A percentile compares a stretch with the other conserved stretches of the same genome.
phyloP scores from a whole-genome alignment of 768 basidiomycete species.

The Scleroderma bovista region DNA sequence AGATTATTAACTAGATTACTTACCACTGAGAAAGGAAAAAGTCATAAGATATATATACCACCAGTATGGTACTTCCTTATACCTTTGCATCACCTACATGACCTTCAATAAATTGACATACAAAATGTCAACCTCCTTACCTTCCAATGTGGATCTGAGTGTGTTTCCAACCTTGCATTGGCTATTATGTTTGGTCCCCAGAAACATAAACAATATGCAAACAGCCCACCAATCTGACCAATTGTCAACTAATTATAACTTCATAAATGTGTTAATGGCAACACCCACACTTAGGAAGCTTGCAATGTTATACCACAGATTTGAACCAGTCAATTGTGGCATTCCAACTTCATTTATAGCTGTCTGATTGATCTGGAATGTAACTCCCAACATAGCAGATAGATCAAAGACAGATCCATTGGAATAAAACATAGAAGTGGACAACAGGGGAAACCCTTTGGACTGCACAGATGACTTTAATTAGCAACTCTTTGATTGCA shows the following conservation, averaged over 20 bases:
- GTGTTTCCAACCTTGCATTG: constrained; percentile 38
- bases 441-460: constrained; percentile 39
- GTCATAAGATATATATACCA: constrained; percentile 50
- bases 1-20: not conserved
- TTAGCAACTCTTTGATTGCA: too few relatives aligned
- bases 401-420: constrained; percentile 57
- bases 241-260: not conserved
- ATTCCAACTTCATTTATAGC: constrained; percentile 46
- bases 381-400: constrained; percentile 44
- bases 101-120: not conserved
- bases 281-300: constrained; percentile 42
- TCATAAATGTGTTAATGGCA: not conserved
- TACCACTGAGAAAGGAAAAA: constrained; percentile 53
- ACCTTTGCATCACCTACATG: constrained; percentile 47
- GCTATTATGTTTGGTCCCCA: constrained; percentile 53
- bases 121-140: constrained; percentile 18
- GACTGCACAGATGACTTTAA: too few relatives aligned
- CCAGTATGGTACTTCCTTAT: constrained; percentile 56
- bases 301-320: constrained; percentile 47
- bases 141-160: constrained; percentile 55
- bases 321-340: constrained; percentile 46
- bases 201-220: constrained; percentile 52
- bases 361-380: constrained; percentile 49
- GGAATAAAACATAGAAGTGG: constrained; percentile 49
- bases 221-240: constrained; percentile 50